These are phyloP conservation scores for Colletotrichum tanaceti DNA, from an alignment of 2,329 filamentous ascomycete species.

Conservation along the genomic window DNA sequence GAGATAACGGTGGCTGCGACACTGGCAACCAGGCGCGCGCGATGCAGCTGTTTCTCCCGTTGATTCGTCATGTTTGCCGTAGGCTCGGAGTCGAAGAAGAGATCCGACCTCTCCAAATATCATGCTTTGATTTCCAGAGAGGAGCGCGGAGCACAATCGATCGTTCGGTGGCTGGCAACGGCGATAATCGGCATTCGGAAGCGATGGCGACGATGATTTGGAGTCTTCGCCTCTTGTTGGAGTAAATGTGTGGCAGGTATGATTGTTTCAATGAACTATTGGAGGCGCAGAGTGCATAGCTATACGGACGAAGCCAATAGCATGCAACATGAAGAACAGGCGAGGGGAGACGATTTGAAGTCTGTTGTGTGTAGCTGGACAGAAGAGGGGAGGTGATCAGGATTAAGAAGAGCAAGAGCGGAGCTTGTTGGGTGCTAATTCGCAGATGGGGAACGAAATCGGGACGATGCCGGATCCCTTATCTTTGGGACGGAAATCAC, in stretches of 20 bases:
- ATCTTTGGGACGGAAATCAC: slow-evolving; percentile 25
- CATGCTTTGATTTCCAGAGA: slow-evolving; percentile 19
- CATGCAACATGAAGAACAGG: slow-evolving; percentile 17
- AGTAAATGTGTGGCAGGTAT: background rate
- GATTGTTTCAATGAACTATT: slow-evolving; percentile 29
- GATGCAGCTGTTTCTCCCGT: slow-evolving; percentile 63
- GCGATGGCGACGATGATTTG: slow-evolving; percentile 17
- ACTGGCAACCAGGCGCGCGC: slow-evolving; percentile 82
- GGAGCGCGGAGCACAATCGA: background rate
- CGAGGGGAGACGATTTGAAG: background rate
- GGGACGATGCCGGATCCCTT: slow-evolving; percentile 33
- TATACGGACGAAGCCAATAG: slow-evolving; percentile 13
- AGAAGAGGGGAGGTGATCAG: background rate
- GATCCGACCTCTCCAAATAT: slow-evolving; percentile 17
- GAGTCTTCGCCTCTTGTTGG: background rate
- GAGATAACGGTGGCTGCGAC: slow-evolving; percentile 86
- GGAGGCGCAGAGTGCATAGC: slow-evolving; percentile 33
- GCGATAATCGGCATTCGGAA: slow-evolving; percentile 12
- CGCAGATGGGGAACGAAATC: slow-evolving; percentile 2
- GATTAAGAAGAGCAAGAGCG: background rate
- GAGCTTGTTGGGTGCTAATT: slow-evolving; percentile 11
- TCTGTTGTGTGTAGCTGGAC: background rate
- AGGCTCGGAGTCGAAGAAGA: background rate
- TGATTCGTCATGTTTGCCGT: slow-evolving; percentile 30
- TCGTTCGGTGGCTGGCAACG: background rate